Evolutionary conservation across 176 grass and related monocot species (phyloP).

Genomic region (Carex cristatella): DNA sequence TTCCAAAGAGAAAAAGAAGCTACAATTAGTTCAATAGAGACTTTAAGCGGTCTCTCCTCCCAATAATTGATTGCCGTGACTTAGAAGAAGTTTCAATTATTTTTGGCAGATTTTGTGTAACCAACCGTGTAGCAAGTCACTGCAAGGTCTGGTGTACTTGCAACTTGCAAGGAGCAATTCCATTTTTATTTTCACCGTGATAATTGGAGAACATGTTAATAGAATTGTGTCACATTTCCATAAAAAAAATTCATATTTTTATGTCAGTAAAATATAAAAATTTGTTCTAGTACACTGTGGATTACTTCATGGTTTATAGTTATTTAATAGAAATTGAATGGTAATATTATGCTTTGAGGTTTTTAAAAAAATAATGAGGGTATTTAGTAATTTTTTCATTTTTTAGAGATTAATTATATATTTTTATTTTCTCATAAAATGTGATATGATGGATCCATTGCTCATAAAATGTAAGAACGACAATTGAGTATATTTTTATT

Average conservation of each 20-base stretch:
- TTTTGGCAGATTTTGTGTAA: neutral
- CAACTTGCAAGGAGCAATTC: neutral
- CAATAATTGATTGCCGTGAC: conserved; percentile 28
- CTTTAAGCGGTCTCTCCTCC: conserved; percentile 15
- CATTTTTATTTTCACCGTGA: neutral
- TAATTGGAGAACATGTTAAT: neutral
- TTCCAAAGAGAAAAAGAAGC: conserved; percentile 11
- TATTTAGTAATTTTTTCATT: neutral
- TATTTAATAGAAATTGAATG: neutral
- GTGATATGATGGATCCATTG: neutral
- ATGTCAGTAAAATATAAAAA: neutral
- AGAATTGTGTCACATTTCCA: neutral
- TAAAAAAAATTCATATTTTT: neutral
- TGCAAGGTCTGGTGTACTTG: neutral
- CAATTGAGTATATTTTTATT: neutral
- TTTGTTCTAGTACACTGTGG: too few relatives aligned
- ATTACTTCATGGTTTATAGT: neutral
- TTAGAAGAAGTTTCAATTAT: neutral
- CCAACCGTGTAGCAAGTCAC: neutral
- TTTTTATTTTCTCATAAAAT: neutral
- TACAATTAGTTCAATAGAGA: conserved; percentile 15
- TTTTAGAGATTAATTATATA: too few relatives aligned
- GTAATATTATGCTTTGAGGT: neutral
- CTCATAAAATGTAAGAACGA: neutral
- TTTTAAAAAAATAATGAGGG: neutral